These are phyloP conservation scores for Camelina sativa DNA, from an alignment of 345 rosid species.

Conservation along the genomic window DNA sequence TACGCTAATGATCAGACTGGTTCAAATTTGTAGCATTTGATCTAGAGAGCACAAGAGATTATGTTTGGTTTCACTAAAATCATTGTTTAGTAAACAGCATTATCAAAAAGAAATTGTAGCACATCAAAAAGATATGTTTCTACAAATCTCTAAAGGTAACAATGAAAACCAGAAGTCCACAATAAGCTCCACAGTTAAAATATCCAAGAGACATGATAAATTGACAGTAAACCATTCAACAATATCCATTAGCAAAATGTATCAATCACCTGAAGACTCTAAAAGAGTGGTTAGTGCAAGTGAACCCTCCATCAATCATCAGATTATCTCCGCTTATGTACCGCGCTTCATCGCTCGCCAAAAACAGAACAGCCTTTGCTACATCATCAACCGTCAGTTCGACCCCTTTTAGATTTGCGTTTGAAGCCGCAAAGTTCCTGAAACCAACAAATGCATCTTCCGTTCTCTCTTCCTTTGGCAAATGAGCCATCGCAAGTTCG, in stretches of 20 bases:
- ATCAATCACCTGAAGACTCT: conserved; percentile 61
- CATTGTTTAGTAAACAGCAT: neutral
- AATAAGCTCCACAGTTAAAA: conserved; percentile 14
- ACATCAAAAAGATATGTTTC: neutral
- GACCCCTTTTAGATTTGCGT: conserved; percentile 83
- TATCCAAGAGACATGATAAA: neutral
- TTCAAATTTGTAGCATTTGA: neutral
- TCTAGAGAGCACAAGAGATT: neutral
- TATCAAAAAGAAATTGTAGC: neutral
- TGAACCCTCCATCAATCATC: conserved; percentile 92
- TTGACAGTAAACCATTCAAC: conserved; percentile 4
- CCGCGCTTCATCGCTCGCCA: conserved; percentile 82
- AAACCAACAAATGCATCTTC: conserved; percentile 62
- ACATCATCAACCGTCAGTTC: conserved; percentile 73
- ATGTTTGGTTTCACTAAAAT: neutral
- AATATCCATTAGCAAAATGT: conserved; percentile 2
- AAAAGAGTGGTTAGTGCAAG: conserved; percentile 62
- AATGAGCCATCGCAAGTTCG: conserved; percentile 68
- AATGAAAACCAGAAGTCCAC: conserved; percentile 6
- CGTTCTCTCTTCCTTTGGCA: conserved; percentile 74
- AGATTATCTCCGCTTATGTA: conserved; percentile 87
- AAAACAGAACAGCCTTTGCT: conserved; percentile 81
- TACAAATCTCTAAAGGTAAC: neutral
- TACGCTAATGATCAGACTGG: neutral
- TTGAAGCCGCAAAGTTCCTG: conserved; percentile 50